Evolutionary conservation across 345 rosid species (phyloP), one percentile per base, ranked within the genome.

Genomic region (Hevea brasiliensis): DNA sequence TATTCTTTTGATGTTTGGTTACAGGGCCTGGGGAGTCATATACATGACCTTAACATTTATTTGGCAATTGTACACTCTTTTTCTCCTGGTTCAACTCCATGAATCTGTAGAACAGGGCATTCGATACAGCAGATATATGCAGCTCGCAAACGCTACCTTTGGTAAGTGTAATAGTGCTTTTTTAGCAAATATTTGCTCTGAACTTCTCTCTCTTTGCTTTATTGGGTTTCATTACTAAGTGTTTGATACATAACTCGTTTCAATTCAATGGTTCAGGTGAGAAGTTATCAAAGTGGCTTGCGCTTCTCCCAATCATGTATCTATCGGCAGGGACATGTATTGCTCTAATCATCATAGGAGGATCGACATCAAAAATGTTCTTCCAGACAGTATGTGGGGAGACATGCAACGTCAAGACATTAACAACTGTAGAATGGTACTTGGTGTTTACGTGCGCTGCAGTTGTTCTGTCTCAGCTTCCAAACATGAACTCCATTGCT

Each of bases 31-130:
- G 93, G 98, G 98, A 14, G 65, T 88, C 26, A 77, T 86, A 74
- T 42, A 61, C 37, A 76, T 92, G 79, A 83, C 88, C 4, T 10
- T 78, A n/a, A 88, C 84, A 37, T 92, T 92, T 77, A 66, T 81
- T 57, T 92, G 98, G 97, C 95, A 94, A 66, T 87, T 94, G 0
- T 94, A 92, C 78, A 92, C 89, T 0, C 81, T 86, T 3, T 87
- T 86, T 83, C 61, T 88, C 55, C 84, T 92, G 23, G 94, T 94
- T 12, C 89, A 90, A 35, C 97, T 94, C 60, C 98, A 94, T 78
- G 97, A 94, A 81, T 65, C 82, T 3, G 61, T 80, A 0, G 90
- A 84, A 57, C 71, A 65, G 0, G 89, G 96, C 37, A 68, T 74
- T 70, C 94, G 97, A 60, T 86, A 83, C 64, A 87, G 98, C 62